Evolutionary conservation across 345 rosid genomes (phyloP), one percentile per base, ranked within the genome.

Genomic region (Microthlaspi erraticum): DNA sequence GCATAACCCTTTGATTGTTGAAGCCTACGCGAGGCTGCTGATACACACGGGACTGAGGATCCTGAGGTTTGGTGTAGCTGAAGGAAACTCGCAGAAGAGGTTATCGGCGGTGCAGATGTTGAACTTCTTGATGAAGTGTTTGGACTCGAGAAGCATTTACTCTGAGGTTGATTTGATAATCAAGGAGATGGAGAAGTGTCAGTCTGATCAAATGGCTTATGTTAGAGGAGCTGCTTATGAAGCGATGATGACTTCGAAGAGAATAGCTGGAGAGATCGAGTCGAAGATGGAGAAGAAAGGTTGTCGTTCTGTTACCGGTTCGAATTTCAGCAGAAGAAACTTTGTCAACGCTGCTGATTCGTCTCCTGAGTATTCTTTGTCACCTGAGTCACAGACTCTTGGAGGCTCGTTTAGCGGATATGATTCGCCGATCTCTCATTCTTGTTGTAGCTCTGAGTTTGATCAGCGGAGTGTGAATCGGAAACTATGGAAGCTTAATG

Each of bases 181-280:
- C 1, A 80, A 76, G 56, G 94, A 87, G 71, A 92, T 95, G 99
- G 93, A 88, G 80, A 90, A 79, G 71, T 84, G 87, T 11, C 96
- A 90, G 61, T 82, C 85, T 9, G 97, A 95, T 62, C 94, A 81
- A 63, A 90, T 92, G 98, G 91, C 93, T 50, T 90, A 82, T 61
- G 97, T 92, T 34, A 87, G 80, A 74, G 95, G 93, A 31, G 97
- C 98, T 58, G 96, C 99, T 62, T 92, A 79, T 69, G 99, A 92
- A 80, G 91, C 99, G 52, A 68, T 81, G 78, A 85, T 85, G 71
- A 88, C 91, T 76, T 96, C 94, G 1, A 84, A 85, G 79, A 81
- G 83, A 80, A 82, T 95, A 36, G 75, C 77, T 0, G 54, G 71
- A 13, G 96, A 87, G 58, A 78, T 81, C 43, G 89, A 79, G 31